Base-by-base conservation (phyloP, 2,329 filamentous ascomycete genomes). In the Escovopsis sp. region DNA sequence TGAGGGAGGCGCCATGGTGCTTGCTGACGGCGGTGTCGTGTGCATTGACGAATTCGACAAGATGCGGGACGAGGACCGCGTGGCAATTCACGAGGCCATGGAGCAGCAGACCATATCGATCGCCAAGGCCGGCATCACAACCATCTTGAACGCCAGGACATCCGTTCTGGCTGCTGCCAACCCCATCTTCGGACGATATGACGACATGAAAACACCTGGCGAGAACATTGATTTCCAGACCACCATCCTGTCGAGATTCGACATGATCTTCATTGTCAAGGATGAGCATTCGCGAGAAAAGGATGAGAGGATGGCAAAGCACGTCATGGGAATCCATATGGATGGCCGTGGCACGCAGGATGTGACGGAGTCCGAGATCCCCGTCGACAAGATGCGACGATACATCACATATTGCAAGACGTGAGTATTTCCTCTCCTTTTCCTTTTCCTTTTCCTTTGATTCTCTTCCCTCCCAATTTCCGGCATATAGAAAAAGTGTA, bases 41-140 rank as follows among this genome's bases (percentile, higher is more conserved):
- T 96, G 91, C 62, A 98, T 98, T 52, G 91, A 98, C 57, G 91
- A 98, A 64, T 98, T 98, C 57, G 91, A 98, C 67, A 98, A 98
- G 70, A 98, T 98, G 91, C 76, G 91, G 47, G 91, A 98, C 57
- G 91, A 98, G 61, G 91, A 98, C 54, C 76, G 91, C 52, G 91
- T 96, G 7, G 91, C 91, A 2, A 98, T 98, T 50, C 91, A 98
- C 70, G 91, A 98, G 73, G 91, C 91, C 44, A 98, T 98, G 91
- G 91, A 98, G 60, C 91, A 98, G 65, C 91, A 98, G 62, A 98
- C 91, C 0, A 98, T 98, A 46, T 96, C 91, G 10, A 96, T 98
- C 53, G 91, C 91, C 48, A 96, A 98, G 65, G 91, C 91, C 1
- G 91, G 91, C 53, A 98, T 98, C 57, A 98, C 91, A 1, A 98